Percentiles rank a stretch among this genome's conserved stretches.
phyloP scores from a whole-genome alignment of 305 asterid genomes.

The Fraxinus sp. region DNA sequence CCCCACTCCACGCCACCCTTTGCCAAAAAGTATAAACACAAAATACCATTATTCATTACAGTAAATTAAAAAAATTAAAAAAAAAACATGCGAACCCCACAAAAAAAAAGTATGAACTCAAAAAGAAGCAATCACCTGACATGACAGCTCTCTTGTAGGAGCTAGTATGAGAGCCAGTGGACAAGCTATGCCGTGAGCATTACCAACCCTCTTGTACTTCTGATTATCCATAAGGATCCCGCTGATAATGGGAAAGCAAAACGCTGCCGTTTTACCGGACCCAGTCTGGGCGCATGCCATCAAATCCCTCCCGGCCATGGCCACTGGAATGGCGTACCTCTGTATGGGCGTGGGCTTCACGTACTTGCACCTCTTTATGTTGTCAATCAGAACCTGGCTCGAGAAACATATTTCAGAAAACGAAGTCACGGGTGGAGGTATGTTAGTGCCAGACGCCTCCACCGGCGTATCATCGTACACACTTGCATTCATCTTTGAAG shows the following conservation, averaged over 20 bases:
- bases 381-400: slow-evolving; percentile 36
- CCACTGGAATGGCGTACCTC: slow-evolving; percentile 66
- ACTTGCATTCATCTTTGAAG: slow-evolving; percentile 3
- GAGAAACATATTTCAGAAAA: slow-evolving; percentile 49
- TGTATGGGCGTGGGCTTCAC: slow-evolving; percentile 73
- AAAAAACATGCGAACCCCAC: not conserved
- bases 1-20: not conserved
- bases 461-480: slow-evolving; percentile 41
- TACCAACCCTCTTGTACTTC: not conserved
- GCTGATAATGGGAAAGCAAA: slow-evolving; percentile 70
- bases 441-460: slow-evolving; percentile 52
- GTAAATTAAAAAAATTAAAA: not conserved
- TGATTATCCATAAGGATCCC: slow-evolving; percentile 30
- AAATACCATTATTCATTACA: not conserved
- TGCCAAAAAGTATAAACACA: not conserved
- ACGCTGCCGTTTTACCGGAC: slow-evolving; percentile 85
- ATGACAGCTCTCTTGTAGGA: slow-evolving; percentile 75
- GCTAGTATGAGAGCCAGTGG: slow-evolving; percentile 75
- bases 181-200: slow-evolving; percentile 27
- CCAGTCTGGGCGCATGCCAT: slow-evolving; percentile 95
- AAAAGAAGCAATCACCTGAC: slow-evolving; percentile 43
- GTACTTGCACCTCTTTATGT: slow-evolving; percentile 59
- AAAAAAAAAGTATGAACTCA: not conserved
- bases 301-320: slow-evolving; percentile 64
- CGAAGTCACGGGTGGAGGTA: slow-evolving; percentile 53